Base-by-base conservation (phyloP, 2,329 filamentous ascomycete genomes). In the Cordyceps cateniannulata region DNA sequence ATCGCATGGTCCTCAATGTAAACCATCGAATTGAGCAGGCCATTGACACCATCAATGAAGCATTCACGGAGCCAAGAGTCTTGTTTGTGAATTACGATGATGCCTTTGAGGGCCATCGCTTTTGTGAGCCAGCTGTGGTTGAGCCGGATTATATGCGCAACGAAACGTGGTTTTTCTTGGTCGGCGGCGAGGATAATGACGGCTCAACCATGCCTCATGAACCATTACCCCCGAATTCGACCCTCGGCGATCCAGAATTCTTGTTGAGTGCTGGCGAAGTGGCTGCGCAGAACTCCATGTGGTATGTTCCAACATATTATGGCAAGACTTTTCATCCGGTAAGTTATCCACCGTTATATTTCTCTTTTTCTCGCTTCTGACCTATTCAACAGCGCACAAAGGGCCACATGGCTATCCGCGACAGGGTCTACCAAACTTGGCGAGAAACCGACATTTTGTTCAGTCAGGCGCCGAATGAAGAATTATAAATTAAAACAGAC, bases 101-200 rank as follows among this genome's bases (percentile, higher is more conserved):
- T 7, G 67, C 63, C 5, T 80, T 79, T 61, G 74, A 76, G 1
- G 77, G 77, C 5, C 77, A 80, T 64, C 75, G 78, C 6, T 80
- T 77, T 62, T 77, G 75, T 63, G 75, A 77, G 64, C 69, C 65
- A 18, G 67, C 65, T 49, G 71, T 76, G 4, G 67, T 65, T 14
- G 78, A 81, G 65, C 78, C 78, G 6, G 77, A 77, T 54, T 79
- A 79, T 59, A 64, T 66, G 5, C 71, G 76, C 32, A 70, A 69
- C 22, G 76, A 77, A 24, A 80, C 76, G 0, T 81, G 76, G 76
- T 80, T 81, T 63, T 81, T 80, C 63, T 72, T 78, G 27, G 76
- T 79, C 3, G 77, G 77, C 5, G 78, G 76, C 2, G 62, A 65
- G 3, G 78, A 80, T 57, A 78, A 78, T 56, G 69, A 63, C 32